phyloP scores from a whole-genome alignment of 768 basidiomycete species.

The Rhodotorula toruloides region DNA sequence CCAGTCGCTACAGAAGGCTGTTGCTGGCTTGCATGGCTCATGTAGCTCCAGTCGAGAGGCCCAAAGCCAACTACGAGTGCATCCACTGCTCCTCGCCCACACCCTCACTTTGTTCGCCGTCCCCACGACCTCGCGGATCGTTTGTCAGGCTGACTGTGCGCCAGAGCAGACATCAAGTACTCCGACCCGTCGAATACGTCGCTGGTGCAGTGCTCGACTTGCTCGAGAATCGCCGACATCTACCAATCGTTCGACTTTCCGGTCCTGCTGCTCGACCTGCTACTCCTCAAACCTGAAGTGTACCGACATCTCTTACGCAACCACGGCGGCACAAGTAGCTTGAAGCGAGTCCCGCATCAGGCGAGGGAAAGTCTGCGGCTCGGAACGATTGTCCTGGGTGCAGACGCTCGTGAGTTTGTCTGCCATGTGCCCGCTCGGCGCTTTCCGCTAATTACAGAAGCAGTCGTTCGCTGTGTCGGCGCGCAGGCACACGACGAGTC shows the following conservation, averaged over 20 bases:
- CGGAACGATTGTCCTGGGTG: background rate
- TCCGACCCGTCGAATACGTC: slow-evolving; percentile 27
- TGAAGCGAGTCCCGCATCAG: background rate
- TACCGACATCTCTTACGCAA: slow-evolving; percentile 25
- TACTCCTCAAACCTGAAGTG: slow-evolving; percentile 15
- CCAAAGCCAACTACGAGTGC: slow-evolving; percentile 1
- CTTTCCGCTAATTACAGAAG: background rate
- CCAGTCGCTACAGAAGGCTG: too few relatives aligned
- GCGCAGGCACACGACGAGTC: background rate
- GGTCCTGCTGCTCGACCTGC: slow-evolving; percentile 24
- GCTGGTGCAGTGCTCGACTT: slow-evolving; percentile 4
- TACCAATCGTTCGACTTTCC: slow-evolving; percentile 5
- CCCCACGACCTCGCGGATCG: background rate
- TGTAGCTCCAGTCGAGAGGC: too few relatives aligned
- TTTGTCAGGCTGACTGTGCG: background rate
- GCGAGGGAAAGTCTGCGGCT: background rate
- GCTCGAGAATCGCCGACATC: background rate
- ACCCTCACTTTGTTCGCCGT: slow-evolving; percentile 8
- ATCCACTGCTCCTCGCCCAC: background rate
- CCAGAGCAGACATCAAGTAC: slow-evolving; percentile 15
- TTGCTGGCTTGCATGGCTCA: too few relatives aligned
- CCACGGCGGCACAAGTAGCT: background rate
- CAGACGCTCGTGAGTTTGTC: slow-evolving; percentile 3
- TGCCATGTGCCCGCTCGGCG: background rate
- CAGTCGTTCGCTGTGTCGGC: slow-evolving; percentile 25